Percentiles rank a stretch among this genome's conserved stretches.
These are phyloP conservation scores for Hyphopichia khmerensis DNA, from an alignment of 1,139 yeast species.

Conservation along the genomic window DNA sequence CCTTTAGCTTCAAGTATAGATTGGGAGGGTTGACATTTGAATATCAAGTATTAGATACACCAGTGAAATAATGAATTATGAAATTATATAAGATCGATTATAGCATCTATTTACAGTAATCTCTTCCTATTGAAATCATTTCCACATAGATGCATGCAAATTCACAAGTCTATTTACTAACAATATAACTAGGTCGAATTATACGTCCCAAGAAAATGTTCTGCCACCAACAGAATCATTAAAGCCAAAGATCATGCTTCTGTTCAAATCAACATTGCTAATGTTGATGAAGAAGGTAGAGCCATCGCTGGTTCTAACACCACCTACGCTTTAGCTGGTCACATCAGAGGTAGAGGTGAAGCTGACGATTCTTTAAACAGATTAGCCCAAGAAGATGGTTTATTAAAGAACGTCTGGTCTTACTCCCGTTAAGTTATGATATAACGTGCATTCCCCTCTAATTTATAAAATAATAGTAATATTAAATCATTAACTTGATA, in stretches of 20 bases:
- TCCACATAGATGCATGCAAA: not conserved
- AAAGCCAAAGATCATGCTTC: constrained; percentile 99
- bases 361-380: constrained; percentile 99
- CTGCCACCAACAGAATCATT: constrained; percentile 99
- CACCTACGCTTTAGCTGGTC: constrained; percentile 97
- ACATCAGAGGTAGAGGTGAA: constrained; percentile 79
- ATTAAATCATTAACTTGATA: not conserved
- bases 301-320: constrained; percentile 89
- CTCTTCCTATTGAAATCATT: too few relatives aligned
- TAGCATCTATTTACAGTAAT: too few relatives aligned
- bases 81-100: too few relatives aligned
- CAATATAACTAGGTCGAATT: constrained; percentile 77
- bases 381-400: constrained; percentile 98
- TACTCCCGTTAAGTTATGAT: constrained; percentile 82
- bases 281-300: constrained; percentile 89
- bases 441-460: constrained; percentile 1
- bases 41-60: too few relatives aligned
- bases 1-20: too few relatives aligned
- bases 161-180: constrained; percentile 31
- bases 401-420: constrained; percentile 97
- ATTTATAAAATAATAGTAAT: not conserved
- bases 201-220: constrained; percentile 99
- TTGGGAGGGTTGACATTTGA: too few relatives aligned
- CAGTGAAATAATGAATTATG: too few relatives aligned
- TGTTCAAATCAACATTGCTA: constrained; percentile 69